These are phyloP conservation scores for Fomitopsis serialis DNA, from an alignment of 768 basidiomycete genomes.

Conservation along the genomic window DNA sequence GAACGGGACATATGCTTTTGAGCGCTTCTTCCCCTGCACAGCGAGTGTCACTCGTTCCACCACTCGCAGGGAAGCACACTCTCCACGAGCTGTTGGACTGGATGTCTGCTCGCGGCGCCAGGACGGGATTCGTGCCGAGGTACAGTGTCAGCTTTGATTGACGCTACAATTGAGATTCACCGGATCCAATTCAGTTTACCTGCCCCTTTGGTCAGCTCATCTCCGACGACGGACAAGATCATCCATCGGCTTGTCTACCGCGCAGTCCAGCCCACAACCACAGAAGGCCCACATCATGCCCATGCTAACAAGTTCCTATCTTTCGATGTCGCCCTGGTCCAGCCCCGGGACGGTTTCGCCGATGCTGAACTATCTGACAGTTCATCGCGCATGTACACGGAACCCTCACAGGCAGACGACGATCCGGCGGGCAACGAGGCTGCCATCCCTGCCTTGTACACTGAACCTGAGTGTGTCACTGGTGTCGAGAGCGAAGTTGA, in stretches of 20 bases:
- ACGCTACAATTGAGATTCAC: not conserved
- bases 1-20: slow-evolving; percentile 60
- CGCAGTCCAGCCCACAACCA: slow-evolving; percentile 18
- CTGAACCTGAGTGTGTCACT: slow-evolving; percentile 25
- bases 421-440: not conserved
- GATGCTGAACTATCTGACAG: not conserved
- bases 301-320: slow-evolving; percentile 7
- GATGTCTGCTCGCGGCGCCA: slow-evolving; percentile 30
- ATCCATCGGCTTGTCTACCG: slow-evolving; percentile 48
- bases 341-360: not conserved
- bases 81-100: slow-evolving; percentile 39
- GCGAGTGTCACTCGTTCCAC: slow-evolving; percentile 39
- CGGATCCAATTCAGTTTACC: slow-evolving; percentile 31
- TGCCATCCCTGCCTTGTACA: not conserved
- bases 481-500: slow-evolving; percentile 37
- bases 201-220: slow-evolving; percentile 24
- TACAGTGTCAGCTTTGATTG: slow-evolving; percentile 19
- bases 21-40: slow-evolving; percentile 29
- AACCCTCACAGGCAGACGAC: not conserved
- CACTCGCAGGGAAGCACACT: slow-evolving; percentile 36
- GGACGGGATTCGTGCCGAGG: slow-evolving; percentile 49
- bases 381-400: not conserved
- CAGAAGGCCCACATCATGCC: not conserved
- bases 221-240: slow-evolving; percentile 26
- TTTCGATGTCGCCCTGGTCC: slow-evolving; percentile 15